A percentile compares a stretch with the other conserved stretches of the same genome.
These are phyloP conservation scores for Nakazawaea pomicola DNA, from an alignment of 805 yeast genomes.

Conservation along the genomic window DNA sequence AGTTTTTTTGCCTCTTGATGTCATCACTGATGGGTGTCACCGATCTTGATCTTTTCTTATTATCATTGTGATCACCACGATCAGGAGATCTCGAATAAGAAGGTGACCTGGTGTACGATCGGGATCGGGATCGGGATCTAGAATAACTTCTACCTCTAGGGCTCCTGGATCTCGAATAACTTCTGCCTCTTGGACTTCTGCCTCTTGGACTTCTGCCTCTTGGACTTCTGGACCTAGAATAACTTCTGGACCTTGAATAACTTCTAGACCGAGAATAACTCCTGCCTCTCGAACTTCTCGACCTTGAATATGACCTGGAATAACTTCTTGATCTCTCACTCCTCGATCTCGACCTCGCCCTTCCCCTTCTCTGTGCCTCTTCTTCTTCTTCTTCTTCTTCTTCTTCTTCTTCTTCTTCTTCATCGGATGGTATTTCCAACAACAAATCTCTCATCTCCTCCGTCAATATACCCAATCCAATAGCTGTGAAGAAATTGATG, in stretches of 20 bases:
- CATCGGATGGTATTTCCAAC: slow-evolving; percentile 19
- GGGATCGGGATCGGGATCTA: slow-evolving; percentile 19
- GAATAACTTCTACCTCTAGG: slow-evolving; percentile 17
- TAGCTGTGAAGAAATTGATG: slow-evolving; percentile 89
- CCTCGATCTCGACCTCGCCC: slow-evolving; percentile 14
- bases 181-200: slow-evolving; percentile 1
- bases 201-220: slow-evolving; percentile 13
- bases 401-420: slow-evolving; percentile 15
- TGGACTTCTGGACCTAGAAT: slow-evolving; percentile 11
- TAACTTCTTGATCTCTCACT: slow-evolving; percentile 12
- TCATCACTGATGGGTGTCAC: too few relatives aligned
- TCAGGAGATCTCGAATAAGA: slow-evolving; percentile 16
- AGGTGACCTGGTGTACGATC: slow-evolving; percentile 15
- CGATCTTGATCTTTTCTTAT: too few relatives aligned
- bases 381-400: slow-evolving; percentile 13
- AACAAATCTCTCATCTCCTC: slow-evolving; percentile 64
- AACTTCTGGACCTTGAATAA: slow-evolving; percentile 15
- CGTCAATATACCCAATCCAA: slow-evolving; percentile 79
- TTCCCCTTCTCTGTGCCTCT: slow-evolving; percentile 15
- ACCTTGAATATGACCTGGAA: slow-evolving; percentile 14
- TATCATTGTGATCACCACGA: too few relatives aligned
- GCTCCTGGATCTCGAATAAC: slow-evolving; percentile 18
- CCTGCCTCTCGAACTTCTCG: too few relatives aligned
- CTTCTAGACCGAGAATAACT: slow-evolving; percentile 19
- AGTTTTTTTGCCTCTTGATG: too few relatives aligned